Base-by-base conservation (phyloP, 169 alveolate genomes). In the Eimeria sp. region DNA sequence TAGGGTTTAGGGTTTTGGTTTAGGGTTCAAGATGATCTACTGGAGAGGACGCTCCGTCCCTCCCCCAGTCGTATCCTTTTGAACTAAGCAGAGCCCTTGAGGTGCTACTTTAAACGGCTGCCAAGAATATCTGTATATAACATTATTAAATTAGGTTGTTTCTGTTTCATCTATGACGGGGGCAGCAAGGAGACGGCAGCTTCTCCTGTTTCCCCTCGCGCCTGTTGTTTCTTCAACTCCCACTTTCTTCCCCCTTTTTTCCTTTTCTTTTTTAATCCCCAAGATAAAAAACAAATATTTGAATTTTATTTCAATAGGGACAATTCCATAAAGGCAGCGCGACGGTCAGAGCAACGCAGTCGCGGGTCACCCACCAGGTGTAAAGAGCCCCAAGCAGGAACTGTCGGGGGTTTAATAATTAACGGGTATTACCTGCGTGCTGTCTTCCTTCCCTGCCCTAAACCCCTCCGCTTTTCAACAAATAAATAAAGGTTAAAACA, bases 341-440 rank as follows among this genome's bases (percentile, higher is more conserved):
- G n/a, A 6, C 80, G n/a, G n/a, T 9, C 54, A 37, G 80, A 71
- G 80, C 80, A 71, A 54, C 80, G 80, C 54, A 71, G 80, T 23
- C 37, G 80, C 30, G 80, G 80, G 80, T 71, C 62, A 56, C 62
- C 62, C 80, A 71, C 80, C 80, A 37, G 52, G 49, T 71, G 80
- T 37, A 16, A 6, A 40, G 43, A n/a, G 80, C 37, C 80, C 80
- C 80, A 14, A 37, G 80, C n/a, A 37, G 52, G 54, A 37, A 30
- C 62, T 25, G 54, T 37, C 80, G 33, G 80, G 80, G 20, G n/a
- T 30, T 37, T 43, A 43, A 16, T 10, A 9, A n/a, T 33, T 71
- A 33, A 37, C 49, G 49, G 54, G 13, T 4, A 14, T 71, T 71
- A 23, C 18, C 49, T 71, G 54, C 10, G n/a, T 16, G 80, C 54